These are phyloP conservation scores for Zopfia rhizophila DNA, from an alignment of 2,329 filamentous ascomycete species.

Conservation along the genomic window DNA sequence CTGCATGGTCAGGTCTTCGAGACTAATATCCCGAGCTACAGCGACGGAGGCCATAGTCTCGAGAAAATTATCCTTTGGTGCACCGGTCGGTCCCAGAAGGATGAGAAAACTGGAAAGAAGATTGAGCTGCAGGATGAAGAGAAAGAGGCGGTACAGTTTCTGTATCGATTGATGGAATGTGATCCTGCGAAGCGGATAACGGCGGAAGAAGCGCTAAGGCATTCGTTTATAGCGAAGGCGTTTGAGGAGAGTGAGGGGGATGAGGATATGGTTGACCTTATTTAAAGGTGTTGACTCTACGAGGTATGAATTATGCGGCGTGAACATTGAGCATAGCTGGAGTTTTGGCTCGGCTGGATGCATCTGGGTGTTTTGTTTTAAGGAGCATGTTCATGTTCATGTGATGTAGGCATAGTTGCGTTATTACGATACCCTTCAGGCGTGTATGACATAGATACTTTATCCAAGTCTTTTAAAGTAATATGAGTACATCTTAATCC, in stretches of 20 bases:
- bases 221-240: slow-evolving; percentile 70
- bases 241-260: slow-evolving; percentile 43
- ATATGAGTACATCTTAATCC: slow-evolving; percentile 9
- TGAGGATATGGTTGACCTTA: slow-evolving; percentile 46
- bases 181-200: slow-evolving; percentile 79
- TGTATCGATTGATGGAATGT: slow-evolving; percentile 77
- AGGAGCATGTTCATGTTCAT: slow-evolving; percentile 1
- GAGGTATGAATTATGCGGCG: too few relatives aligned
- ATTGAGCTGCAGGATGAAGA: slow-evolving; percentile 73
- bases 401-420: slow-evolving; percentile 5
- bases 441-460: slow-evolving; percentile 31
- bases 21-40: slow-evolving; percentile 2
- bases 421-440: slow-evolving; percentile 45
- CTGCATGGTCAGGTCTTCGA: slow-evolving; percentile 80
- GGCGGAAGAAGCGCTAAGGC: slow-evolving; percentile 76
- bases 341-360: too few relatives aligned
- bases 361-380: not conserved
- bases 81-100: slow-evolving; percentile 76
- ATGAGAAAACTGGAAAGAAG: slow-evolving; percentile 56
- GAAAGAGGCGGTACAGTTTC: slow-evolving; percentile 76
- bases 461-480: slow-evolving; percentile 10
- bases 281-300: too few relatives aligned
- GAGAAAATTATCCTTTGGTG: slow-evolving; percentile 98
- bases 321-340: too few relatives aligned
- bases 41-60: slow-evolving; percentile 74